Evolutionary conservation across 768 basidiomycete species (phyloP), one percentile per base, ranked within the genome.

Genomic region (Xerocomus spinulosus): DNA sequence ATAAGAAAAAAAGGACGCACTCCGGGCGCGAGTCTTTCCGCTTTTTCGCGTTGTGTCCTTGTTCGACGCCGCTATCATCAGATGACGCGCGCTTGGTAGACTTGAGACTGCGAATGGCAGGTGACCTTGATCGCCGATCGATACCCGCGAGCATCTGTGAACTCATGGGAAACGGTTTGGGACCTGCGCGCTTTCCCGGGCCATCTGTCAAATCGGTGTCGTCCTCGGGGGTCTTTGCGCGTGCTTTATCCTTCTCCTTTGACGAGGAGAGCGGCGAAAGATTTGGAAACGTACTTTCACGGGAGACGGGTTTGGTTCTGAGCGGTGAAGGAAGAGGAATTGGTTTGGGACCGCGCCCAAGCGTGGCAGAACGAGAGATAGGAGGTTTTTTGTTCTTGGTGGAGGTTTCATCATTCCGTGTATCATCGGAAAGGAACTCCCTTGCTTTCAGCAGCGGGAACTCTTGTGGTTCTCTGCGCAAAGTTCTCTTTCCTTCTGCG

Each of bases 111-210:
- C 37, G 10, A 24, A 44, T 9, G 47, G 52, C 32, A 10, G 58
- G 55, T 3, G 56, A 58, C 13, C 60, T 56, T 17, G 64, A 61
- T n/a, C 61, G 62, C 12, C 53, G 62, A 3, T 62, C 55, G 38
- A 74, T 71, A 39, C 69, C 71, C 9, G 64, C 59, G 3, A 79
- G 64, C 33, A 74, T 46, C 43, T 76, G 71, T 2, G 73, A 69
- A 42, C 64, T 72, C 78, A 83, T 74, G 5, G 77, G 76, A 42
- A 79, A 79, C 1, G 76, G 75, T 46, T 56, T 56, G 7, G 50
- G 44, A 37, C 39, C 43, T 12, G 17, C 5, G 15, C 32, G 45
- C 15, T 43, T 54, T 26, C 12, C 34, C n/a, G 3, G 18, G 4
- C 18, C n/a, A 4, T 39, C 30, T 25, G 33, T 43, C 39, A 37